These are phyloP conservation scores for Boletus sensibilis DNA, from an alignment of 768 basidiomycete genomes.

Conservation along the genomic window DNA sequence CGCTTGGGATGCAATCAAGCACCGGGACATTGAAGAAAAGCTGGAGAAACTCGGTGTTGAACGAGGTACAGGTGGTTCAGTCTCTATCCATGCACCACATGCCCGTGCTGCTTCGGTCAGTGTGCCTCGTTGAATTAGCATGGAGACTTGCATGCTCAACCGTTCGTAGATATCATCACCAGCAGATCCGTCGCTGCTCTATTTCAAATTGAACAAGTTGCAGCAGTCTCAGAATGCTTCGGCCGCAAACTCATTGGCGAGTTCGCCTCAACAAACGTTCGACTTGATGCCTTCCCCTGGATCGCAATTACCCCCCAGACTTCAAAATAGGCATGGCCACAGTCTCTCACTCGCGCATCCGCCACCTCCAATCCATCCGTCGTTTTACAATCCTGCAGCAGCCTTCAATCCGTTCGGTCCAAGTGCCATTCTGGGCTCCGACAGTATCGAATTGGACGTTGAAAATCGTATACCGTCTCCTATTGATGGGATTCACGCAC, in stretches of 20 bases:
- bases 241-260: slow-evolving; percentile 51
- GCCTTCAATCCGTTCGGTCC: slow-evolving; percentile 68
- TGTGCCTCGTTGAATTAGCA: slow-evolving; percentile 37
- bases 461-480: slow-evolving; percentile 25
- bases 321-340: slow-evolving; percentile 66
- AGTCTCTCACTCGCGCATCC: slow-evolving; percentile 70
- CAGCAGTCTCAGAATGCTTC: slow-evolving; percentile 65
- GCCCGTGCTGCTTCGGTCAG: slow-evolving; percentile 81
- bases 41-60: slow-evolving; percentile 79
- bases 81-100: slow-evolving; percentile 71
- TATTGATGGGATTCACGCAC: slow-evolving; percentile 44
- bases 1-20: slow-evolving; percentile 73
- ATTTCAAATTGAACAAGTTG: slow-evolving; percentile 82
- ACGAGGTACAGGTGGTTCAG: slow-evolving; percentile 48
- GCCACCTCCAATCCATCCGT: slow-evolving; percentile 37
- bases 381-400: slow-evolving; percentile 36
- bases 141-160: slow-evolving; percentile 11
- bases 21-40: slow-evolving; percentile 76
- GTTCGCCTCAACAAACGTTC: slow-evolving; percentile 65
- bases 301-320: slow-evolving; percentile 33
- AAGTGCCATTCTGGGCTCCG: slow-evolving; percentile 52
- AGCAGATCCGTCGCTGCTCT: slow-evolving; percentile 77
- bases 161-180: slow-evolving; percentile 78
- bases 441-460: slow-evolving; percentile 38
- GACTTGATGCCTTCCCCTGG: slow-evolving; percentile 53